These are phyloP conservation scores for Teunomyces aglyptinius DNA, from an alignment of 805 yeast genomes.

Conservation along the genomic window DNA sequence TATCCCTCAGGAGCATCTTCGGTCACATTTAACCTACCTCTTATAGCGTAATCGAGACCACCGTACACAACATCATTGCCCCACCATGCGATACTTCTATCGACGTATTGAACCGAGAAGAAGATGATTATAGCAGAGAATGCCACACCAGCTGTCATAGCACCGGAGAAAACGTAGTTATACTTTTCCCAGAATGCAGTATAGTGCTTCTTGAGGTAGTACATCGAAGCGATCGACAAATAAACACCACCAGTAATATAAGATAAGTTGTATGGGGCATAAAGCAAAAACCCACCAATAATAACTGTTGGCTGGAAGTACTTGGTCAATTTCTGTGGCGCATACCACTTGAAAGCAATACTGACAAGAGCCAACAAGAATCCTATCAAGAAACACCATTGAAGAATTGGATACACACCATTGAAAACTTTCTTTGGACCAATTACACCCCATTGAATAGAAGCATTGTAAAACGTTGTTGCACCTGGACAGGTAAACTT, in stretches of 20 bases:
- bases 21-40: slow-evolving; percentile 13
- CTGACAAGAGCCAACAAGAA: slow-evolving; percentile 23
- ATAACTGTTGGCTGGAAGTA: slow-evolving; percentile 34
- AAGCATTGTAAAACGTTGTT: slow-evolving; percentile 48
- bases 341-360: slow-evolving; percentile 14
- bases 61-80: slow-evolving; percentile 26
- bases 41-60: slow-evolving; percentile 34
- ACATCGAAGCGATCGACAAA: slow-evolving; percentile 26
- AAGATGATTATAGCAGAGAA: slow-evolving; percentile 34
- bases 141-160: slow-evolving; percentile 34
- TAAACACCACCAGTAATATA: slow-evolving; percentile 32
- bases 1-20: slow-evolving; percentile 30
- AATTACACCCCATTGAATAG: slow-evolving; percentile 64
- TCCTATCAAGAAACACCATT: slow-evolving; percentile 37
- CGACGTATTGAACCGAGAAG: slow-evolving; percentile 37
- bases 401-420: slow-evolving; percentile 33
- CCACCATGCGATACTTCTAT: slow-evolving; percentile 31
- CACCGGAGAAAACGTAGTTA: slow-evolving; percentile 31
- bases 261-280: slow-evolving; percentile 34
- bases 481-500: slow-evolving; percentile 32
- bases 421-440: slow-evolving; percentile 30
- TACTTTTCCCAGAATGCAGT: slow-evolving; percentile 37
- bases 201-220: slow-evolving; percentile 25
- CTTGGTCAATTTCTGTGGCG: slow-evolving; percentile 18
- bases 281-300: slow-evolving; percentile 30